Evolutionary conservation across 345 rosid genomes (phyloP).

Genomic region (Mangifera indica): DNA sequence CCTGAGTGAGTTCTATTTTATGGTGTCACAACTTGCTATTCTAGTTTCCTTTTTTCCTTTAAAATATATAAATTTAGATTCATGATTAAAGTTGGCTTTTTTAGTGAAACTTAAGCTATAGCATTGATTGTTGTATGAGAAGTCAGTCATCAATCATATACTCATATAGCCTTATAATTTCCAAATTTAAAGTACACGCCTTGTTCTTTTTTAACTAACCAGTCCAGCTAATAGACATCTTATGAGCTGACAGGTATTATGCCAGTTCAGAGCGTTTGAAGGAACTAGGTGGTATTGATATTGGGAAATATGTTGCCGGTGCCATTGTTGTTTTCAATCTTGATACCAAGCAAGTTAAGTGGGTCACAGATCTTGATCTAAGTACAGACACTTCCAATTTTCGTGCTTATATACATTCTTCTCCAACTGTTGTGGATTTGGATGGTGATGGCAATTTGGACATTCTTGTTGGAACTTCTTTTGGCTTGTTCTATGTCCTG

Average conservation of each 20-base stretch:
- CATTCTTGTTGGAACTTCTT: slow-evolving; percentile 96
- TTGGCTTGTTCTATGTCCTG: slow-evolving; percentile 89
- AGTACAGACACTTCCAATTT: slow-evolving; percentile 69
- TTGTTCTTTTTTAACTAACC: neutral
- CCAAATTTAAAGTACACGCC: neutral
- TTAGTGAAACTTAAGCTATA: slow-evolving; percentile 1
- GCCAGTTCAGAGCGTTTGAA: slow-evolving; percentile 86
- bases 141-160: neutral
- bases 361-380: slow-evolving; percentile 78
- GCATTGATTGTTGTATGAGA: neutral
- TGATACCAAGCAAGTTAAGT: slow-evolving; percentile 97
- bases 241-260: slow-evolving; percentile 65
- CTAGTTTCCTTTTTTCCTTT: neutral
- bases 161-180: neutral
- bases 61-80: slow-evolving; percentile 1
- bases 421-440: slow-evolving; percentile 96
- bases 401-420: slow-evolving; percentile 88
- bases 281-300: slow-evolving; percentile 85
- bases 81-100: neutral
- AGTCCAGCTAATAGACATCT: neutral
- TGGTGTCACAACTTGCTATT: slow-evolving; percentile 6
- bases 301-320: slow-evolving; percentile 85
- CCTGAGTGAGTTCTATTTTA: slow-evolving; percentile 69
- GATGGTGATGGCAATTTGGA: slow-evolving; percentile 99
- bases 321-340: slow-evolving; percentile 91